Evolutionary conservation across 306 rosid genomes (phyloP), one percentile per base, ranked within the genome.

Genomic region (Oemleria cerasiformis): DNA sequence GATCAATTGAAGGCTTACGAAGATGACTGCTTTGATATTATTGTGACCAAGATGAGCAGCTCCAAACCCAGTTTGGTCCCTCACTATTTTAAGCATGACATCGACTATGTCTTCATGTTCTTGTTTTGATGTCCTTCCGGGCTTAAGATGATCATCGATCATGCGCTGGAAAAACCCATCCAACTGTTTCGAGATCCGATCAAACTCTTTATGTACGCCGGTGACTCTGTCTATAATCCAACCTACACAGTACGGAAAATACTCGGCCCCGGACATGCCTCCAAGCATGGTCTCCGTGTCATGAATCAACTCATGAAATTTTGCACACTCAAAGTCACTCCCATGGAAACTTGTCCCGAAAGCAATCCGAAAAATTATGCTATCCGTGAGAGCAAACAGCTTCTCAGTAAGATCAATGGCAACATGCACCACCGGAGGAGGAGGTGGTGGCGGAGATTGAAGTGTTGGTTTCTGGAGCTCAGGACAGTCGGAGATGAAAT

Each of bases 161-260:
- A 82, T 78, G 36, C 51, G 36, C 67, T 90, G 86, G 57, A 80
- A 90, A 58, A 86, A 75, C 62, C 3, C 2, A 61, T 84, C 85
- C 8, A 87, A 41, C 44, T 82, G 80, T 20, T 68, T 45, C 47
- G 73, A 87, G 0, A 59, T 66, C 48, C 70, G 70, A 4, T 82
- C 83, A 2, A 86, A 77, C 66, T 81, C 67, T 13, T 15, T 4
- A 0, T 67, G n/a, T 1, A 4, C 20, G 9, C 90, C 89, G 19
- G 48, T 76, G 0, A 85, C 8, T 61, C 82, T 63, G 67, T 90
- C 96, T 20, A 87, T 20, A 44, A 84, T 36, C 89, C 88, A 85
- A 3, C 86, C 86, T 66, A 87, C 8, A 13, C 60, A 42, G 3
- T 65, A 55, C 4, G 83, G 85, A 43, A 87, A 62, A 70, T 54